Conservation (phyloP, 345 rosid species). For the Eucalyptus sp. region DNA sequence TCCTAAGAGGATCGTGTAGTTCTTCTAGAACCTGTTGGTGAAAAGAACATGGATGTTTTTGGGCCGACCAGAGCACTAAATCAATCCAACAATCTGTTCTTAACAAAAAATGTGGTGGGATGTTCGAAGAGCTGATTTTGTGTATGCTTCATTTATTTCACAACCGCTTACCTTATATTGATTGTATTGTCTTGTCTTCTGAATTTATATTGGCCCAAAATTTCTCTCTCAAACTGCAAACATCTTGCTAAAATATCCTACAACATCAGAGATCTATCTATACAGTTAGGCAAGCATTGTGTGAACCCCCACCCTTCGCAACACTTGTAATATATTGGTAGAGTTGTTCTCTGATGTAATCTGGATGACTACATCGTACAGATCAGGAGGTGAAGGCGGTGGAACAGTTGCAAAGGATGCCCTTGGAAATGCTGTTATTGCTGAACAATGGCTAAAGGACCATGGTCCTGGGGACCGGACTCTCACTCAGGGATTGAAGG, state of each 20-base stretch:
- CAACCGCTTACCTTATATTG: neutral
- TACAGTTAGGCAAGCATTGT: neutral
- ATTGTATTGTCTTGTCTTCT: neutral
- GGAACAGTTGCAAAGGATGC: conserved; percentile 95
- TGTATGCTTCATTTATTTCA: neutral
- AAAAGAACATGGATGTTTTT: neutral
- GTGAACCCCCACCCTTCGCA: neutral
- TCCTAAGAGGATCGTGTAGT: neutral
- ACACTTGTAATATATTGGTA: neutral
- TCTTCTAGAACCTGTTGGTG: neutral
- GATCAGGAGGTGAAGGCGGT: conserved; percentile 41
- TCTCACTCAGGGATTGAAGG: conserved; percentile 84
- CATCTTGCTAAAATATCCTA: neutral
- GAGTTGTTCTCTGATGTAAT: neutral
- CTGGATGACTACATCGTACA: neutral
- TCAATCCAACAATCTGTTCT: neutral
- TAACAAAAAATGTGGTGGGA: neutral
- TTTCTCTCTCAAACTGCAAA: neutral
- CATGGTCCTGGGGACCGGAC: conserved; percentile 88
- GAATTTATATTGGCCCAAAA: neutral
- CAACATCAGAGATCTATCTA: neutral
- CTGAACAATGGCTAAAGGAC: conserved; percentile 62
- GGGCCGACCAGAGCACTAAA: neutral
- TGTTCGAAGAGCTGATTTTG: neutral
- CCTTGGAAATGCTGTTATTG: conserved; percentile 59